phyloP scores from a whole-genome alignment of 352 stramenopile genomes.

The Globisporangium cederbergense region DNA sequence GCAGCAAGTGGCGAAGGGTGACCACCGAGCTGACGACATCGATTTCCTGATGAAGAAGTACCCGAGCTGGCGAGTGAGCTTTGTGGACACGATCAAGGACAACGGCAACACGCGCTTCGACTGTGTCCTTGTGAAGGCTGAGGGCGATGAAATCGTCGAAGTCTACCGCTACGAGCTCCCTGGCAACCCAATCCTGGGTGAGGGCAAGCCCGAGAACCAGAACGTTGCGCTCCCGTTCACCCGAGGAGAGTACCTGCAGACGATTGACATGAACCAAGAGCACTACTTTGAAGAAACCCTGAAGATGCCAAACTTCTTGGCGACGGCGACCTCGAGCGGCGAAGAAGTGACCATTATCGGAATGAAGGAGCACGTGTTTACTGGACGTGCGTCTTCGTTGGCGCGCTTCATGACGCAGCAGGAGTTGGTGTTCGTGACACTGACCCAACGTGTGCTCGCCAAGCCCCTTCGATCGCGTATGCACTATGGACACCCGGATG shows the following conservation, averaged over 20 bases:
- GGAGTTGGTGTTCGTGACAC: conserved; percentile 83
- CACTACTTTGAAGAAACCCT: conserved; percentile 87
- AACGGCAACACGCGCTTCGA: conserved; percentile 46
- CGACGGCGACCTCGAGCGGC: conserved; percentile 44
- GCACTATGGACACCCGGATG: conserved; percentile 87
- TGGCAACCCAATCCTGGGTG: conserved; percentile 85
- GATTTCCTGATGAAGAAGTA: conserved; percentile 88
- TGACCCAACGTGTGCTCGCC: conserved; percentile 81
- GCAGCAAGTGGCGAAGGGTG: conserved; percentile 67
- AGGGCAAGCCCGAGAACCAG: conserved; percentile 88
- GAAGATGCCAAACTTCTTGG: conserved; percentile 88
- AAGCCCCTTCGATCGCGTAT: conserved; percentile 75
- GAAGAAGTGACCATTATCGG: conserved; percentile 84
- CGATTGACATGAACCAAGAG: conserved; percentile 91
- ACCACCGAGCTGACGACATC: conserved; percentile 85
- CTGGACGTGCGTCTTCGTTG: conserved; percentile 78
- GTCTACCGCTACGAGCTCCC: conserved; percentile 86
- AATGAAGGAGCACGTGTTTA: conserved; percentile 90
- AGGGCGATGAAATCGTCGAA: conserved; percentile 80
- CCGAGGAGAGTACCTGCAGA: conserved; percentile 83
- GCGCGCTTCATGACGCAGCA: conserved; percentile 87
- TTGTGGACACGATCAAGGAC: conserved; percentile 72
- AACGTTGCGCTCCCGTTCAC: conserved; percentile 87
- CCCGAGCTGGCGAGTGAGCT: conserved; percentile 85
- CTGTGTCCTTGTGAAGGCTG: conserved; percentile 78